Base-by-base conservation (phyloP, 192 early-diverging fungal genomes). In the Coemansia sp. region DNA sequence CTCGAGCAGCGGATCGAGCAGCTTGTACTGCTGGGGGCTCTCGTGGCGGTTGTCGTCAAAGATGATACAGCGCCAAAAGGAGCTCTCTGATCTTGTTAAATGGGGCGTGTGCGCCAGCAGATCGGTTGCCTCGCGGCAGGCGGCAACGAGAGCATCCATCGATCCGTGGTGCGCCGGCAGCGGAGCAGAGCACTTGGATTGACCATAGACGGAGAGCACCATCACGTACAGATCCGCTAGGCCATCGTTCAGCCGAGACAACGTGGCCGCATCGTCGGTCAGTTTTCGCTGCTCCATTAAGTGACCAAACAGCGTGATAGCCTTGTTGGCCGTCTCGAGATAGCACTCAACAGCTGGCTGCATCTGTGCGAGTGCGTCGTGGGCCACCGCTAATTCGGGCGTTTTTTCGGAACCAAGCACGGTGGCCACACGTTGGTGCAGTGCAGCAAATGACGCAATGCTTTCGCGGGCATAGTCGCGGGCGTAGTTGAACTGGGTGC, bases 1-100 rank as follows among this genome's bases (percentile, higher is more conserved):
- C 36, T 75, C 72, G 4, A 75, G 49, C 38, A 75, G 48, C 17
- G 72, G 66, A 27, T 75, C 72, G 4, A 75, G 72, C n/a, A 75
- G 62, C 53, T 56, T 68, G 62, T 75, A 75, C 51, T 75, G 72
- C 53, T 69, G 72, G 2, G 72, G 69, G 28, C 51, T 53, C 19
- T 75, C 72, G 15, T 75, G 51, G n/a, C 61, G 61, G 12, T 31
- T 21, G 23, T 60, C 66, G 17, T 75, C 72, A 58, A 75, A 75
- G 1, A 69, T 43, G 15, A 75, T 36, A 10, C 45, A 42, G 15
- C 58, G 66, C 72, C 72, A 75, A 40, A 75, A 69, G 8, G 53
- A 29, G 12, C 23, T 52, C 17, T 59, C 54, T 14, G 72, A 30
- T 10, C 32, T 27, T 6, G 38, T 50, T 29, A 35, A 27, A 12